Evolutionary conservation across 1,284 basidiomycete species (phyloP).

Genomic region (Cryptococcus deneoformans): DNA sequence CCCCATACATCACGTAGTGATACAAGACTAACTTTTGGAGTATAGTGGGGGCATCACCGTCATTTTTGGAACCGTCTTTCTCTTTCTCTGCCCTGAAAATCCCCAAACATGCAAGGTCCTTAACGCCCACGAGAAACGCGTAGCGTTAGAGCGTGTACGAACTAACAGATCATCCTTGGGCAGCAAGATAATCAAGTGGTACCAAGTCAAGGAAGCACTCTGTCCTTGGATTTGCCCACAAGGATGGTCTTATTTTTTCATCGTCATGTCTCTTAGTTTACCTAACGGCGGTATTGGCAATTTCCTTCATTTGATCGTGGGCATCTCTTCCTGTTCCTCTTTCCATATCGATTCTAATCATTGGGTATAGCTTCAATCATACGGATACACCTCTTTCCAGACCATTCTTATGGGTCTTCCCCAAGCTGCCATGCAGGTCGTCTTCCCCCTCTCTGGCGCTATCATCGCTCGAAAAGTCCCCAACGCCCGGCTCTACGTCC

Average conservation of each 20-base stretch:
- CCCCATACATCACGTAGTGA: not conserved
- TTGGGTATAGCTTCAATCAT: conserved; percentile 25
- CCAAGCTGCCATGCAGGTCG: conserved; percentile 28
- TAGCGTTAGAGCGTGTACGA: conserved; percentile 37
- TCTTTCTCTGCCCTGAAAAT: conserved; percentile 33
- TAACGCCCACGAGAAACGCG: conserved; percentile 20
- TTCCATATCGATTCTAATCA: not conserved
- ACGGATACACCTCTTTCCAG: conserved; percentile 33
- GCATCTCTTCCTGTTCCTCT: not conserved
- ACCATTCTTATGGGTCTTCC: conserved; percentile 38
- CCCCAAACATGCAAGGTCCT: conserved; percentile 27
- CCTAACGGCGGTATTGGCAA: conserved; percentile 32
- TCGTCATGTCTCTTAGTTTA: conserved; percentile 22
- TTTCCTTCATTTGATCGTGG: conserved; percentile 20
- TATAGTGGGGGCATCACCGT: conserved; percentile 31
- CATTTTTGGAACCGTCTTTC: conserved; percentile 26
- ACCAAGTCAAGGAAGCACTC: conserved; percentile 35
- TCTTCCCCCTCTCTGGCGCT: conserved; percentile 29
- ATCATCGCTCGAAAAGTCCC: conserved; percentile 28
- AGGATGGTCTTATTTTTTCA: conserved; percentile 13
- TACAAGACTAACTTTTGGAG: not conserved
- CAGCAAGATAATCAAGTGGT: conserved; percentile 36
- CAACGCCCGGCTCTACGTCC: conserved; percentile 19
- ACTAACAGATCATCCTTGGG: conserved; percentile 36
- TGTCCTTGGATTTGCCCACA: conserved; percentile 32